Evolutionary conservation across 345 rosid species (phyloP).

Genomic region (Fremontodendron californicum): DNA sequence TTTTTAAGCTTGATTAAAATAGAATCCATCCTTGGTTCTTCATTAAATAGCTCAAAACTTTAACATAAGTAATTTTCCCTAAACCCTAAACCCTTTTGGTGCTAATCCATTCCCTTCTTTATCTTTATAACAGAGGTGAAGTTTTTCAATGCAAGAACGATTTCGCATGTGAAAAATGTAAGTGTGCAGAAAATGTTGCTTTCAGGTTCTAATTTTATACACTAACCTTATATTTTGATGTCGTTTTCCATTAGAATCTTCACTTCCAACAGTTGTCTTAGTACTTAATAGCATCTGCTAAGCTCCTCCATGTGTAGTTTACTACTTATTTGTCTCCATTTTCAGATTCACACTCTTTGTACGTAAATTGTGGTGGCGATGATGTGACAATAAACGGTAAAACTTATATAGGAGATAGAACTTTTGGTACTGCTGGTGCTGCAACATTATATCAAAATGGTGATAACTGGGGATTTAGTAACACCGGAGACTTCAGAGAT

Average conservation of each 20-base stretch:
- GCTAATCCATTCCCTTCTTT: neutral
- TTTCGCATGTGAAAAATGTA: conserved; percentile 38
- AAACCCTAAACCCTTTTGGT: neutral
- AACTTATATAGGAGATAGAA: conserved; percentile 31
- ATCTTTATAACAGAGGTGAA: conserved; percentile 23
- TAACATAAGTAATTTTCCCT: neutral
- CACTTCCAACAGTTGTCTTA: neutral
- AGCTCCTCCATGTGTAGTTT: neutral
- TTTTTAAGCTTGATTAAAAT: neutral
- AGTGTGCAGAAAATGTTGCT: conserved; percentile 16
- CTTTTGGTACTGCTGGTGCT: conserved; percentile 18
- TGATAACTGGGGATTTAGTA: conserved; percentile 41
- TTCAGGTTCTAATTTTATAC: neutral
- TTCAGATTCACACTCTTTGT: conserved; percentile 31
- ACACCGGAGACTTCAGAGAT: conserved; percentile 44
- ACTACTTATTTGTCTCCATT: neutral
- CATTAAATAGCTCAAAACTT: neutral
- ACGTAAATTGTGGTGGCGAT: conserved; percentile 42
- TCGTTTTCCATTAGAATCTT: neutral
- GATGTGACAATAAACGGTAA: conserved; percentile 21
- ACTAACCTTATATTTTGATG: neutral
- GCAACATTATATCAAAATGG: conserved; percentile 17
- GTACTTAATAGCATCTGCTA: neutral
- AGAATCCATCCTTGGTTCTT: neutral
- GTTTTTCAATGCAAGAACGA: conserved; percentile 33